Evolutionary conservation across 192 early-diverging fungal genomes (phyloP), one percentile per base, ranked within the genome.

Genomic region (Linnemannia exigua): DNA sequence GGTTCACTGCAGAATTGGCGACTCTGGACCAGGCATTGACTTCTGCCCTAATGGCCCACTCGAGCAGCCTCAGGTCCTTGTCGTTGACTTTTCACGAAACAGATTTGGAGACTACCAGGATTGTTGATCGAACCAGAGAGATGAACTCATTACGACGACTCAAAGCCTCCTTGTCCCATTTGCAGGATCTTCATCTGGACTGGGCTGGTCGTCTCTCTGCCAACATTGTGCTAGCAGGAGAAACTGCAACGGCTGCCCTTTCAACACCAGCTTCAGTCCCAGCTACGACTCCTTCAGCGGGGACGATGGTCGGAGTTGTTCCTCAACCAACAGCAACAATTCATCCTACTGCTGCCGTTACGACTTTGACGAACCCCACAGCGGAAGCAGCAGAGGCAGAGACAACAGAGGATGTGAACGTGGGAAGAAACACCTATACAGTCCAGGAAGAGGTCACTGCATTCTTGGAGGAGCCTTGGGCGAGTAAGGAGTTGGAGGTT

Each of bases 381-480:
- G 58, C 33, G 14, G n/a, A 36, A 20, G 5, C 38, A n/a, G 68
- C 33, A 25, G 14, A 36, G 38, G 17, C 36, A 37, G 68, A n/a
- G 38, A 17, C 2, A 36, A 68, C 28, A 25, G 36, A 15, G 1
- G 51, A 17, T 35, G 20, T 41, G 68, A 0, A 41, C 68, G 58
- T 31, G 58, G 58, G 58, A 31, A 63, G 58, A 31, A 63, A 31
- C 12, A 25, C 58, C 58, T 63, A 31, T 63, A 25, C 58, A 63
- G 31, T 77, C 50, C 67, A 70, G 38, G 71, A 79, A 11, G 78
- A 79, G 44, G 36, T 79, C 41, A 54, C 54, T 48, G 44, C 70
- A 35, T 79, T 79, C 33, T 37, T 79, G 25, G 41, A 72, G n/a
- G 78, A 79, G 19, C 78, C 70, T 54, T 79, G 78, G 78, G 54